Conservation (phyloP, 176 grass and related monocot genomes). For the Saccharum officinarum region DNA sequence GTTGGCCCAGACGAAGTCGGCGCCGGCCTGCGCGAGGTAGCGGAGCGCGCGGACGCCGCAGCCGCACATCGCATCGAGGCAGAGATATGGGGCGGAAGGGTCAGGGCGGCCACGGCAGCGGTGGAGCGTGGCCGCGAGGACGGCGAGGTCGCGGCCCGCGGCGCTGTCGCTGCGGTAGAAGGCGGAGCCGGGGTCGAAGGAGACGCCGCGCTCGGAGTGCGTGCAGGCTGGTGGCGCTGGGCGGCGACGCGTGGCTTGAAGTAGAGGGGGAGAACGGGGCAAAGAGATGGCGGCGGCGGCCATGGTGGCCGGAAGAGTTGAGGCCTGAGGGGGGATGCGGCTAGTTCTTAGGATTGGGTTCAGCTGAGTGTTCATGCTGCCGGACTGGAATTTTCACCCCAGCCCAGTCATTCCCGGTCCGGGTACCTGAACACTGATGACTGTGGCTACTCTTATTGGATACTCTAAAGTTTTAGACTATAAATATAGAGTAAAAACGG, state of each 20-base stretch:
- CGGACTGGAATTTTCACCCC: too few relatives aligned
- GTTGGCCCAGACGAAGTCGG: conserved; percentile 96
- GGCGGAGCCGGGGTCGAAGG: conserved; percentile 68
- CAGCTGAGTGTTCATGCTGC: not conserved
- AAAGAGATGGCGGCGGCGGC: conserved; percentile 14
- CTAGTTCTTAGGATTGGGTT: conserved; percentile 26
- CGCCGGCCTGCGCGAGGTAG: conserved; percentile 71
- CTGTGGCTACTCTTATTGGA: too few relatives aligned
- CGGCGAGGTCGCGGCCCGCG: conserved; percentile 70
- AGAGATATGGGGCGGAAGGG: conserved; percentile 45
- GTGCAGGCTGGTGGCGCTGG: conserved; percentile 20
- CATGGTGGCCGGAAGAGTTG: conserved; percentile 23
- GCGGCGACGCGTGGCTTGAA: conserved; percentile 14
- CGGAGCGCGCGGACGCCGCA: conserved; percentile 77
- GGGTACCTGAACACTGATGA: too few relatives aligned
- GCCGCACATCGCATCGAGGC: conserved; percentile 90
- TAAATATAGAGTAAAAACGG: too few relatives aligned
- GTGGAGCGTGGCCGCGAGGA: conserved; percentile 62
- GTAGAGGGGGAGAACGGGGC: not conserved
- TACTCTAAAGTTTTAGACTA: too few relatives aligned
- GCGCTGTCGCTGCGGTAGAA: conserved; percentile 90
- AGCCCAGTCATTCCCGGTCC: too few relatives aligned
- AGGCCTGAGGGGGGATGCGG: not conserved
- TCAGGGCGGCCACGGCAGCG: conserved; percentile 26
- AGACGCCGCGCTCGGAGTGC: conserved; percentile 72